Base-by-base conservation (phyloP, 106 monocot genomes). In the Posidonia australis region DNA sequence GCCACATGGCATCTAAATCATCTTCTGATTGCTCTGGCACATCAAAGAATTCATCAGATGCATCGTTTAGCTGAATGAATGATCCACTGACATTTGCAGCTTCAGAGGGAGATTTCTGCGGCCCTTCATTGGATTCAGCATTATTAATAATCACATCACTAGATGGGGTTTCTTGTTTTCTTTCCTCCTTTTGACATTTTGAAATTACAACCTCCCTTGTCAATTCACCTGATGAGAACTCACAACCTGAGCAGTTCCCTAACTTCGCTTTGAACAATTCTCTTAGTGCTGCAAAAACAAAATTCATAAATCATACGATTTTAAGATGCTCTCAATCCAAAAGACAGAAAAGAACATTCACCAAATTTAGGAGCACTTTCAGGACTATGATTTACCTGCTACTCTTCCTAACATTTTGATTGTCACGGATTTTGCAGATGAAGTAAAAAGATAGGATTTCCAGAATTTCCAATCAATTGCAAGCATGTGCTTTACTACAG, bases 401-500 rank as follows among this genome's bases (percentile, higher is more conserved):
- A 98, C 75, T 80, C 98, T 82, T 22, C 77, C 91, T 14, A 98
- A 78, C 98, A 98, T 98, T 49, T 78, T 76, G 23, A 85, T 77
- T 62, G 98, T 98, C 36, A 98, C 71, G 53, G 77, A 70, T 65
- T 88, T 87, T 47, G 81, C 80, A 61, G 98, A 91, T 18, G 91
- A 87, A 18, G 75, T 69, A 32, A 98, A 74, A n/a, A 91, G 46
- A 71, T 81, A 87, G 65, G 91, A 82, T 68, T 81, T 85, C 98
- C 98, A 91, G 22, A 86, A 77, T 68, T 83, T 98, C 98, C 98
- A 98, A 66, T 98, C 98, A 64, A 98, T 91, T 63, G 90, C 98
- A 76, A 98, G 87, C 90, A 98, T 98, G 74, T 98, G 98, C 77
- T 85, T 98, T 1, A 98, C 87, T 62, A 91, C 87, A 48, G 91